Conservation (phyloP, 139 green algal species). For the Micractinium sp. region DNA sequence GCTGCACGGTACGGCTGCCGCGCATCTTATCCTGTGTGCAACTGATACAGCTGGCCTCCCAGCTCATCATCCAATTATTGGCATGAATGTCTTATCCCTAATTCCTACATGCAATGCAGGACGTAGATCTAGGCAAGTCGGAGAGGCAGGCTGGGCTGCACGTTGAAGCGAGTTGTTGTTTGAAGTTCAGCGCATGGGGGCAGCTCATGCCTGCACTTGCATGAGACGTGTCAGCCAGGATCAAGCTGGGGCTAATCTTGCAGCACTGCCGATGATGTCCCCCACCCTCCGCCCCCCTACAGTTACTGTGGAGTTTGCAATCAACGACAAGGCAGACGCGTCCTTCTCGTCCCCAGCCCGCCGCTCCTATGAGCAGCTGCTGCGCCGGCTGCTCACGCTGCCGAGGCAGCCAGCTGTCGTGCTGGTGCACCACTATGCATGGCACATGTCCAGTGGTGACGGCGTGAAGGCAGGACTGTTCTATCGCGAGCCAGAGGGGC, state of each 20-base stretch:
- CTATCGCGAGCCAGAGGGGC: conserved; percentile 10
- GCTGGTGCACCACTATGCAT: conserved; percentile 22
- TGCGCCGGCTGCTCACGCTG: conserved; percentile 11
- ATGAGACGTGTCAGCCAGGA: no score
- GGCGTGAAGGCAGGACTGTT: background rate
- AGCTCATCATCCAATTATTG: no score
- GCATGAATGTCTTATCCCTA: no score
- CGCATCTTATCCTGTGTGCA: background rate
- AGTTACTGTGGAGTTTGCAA: background rate
- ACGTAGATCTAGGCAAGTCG: background rate
- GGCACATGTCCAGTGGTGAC: background rate
- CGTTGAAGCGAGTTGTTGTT: no score
- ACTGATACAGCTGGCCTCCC: background rate
- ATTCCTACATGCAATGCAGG: no score
- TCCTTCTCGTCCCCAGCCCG: background rate
- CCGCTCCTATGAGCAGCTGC: background rate
- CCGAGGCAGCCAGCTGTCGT: background rate
- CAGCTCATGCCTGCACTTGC: no score
- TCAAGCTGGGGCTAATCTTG: no score
- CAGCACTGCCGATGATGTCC: no score
- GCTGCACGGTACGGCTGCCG: background rate
- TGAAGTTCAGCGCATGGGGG: no score
- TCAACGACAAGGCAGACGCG: conserved; percentile 3
- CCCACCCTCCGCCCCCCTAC: background rate
- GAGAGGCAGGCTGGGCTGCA: background rate